Percentiles rank a stretch among this genome's conserved stretches.
Conservation (phyloP, 2,329 filamentous ascomycete species). For the Zasmidium cellare region DNA sequence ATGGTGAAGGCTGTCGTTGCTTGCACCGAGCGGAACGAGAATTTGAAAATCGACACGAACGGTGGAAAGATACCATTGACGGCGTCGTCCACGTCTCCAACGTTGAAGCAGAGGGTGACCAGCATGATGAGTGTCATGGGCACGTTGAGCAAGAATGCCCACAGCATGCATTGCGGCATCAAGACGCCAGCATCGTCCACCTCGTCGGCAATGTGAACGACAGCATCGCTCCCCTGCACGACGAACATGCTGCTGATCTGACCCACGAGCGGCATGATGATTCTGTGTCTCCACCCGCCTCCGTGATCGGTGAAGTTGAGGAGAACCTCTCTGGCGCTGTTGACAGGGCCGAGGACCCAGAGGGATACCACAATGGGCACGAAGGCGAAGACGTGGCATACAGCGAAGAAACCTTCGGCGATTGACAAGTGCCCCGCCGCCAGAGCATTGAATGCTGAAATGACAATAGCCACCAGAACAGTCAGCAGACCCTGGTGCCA, state of each 20-base stretch:
- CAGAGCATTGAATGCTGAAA: conserved; percentile 33
- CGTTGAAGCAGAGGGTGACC: conserved; percentile 34
- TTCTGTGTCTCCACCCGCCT: conserved; percentile 40
- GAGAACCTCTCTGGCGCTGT: conserved; percentile 26
- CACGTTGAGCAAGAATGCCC: conserved; percentile 39
- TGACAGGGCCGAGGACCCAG: conserved; percentile 27
- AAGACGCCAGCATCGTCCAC: conserved; percentile 43
- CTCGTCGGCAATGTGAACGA: conserved; percentile 47
- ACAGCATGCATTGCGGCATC: conserved; percentile 44
- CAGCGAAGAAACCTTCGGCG: conserved; percentile 32
- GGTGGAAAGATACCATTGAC: conserved; percentile 27
- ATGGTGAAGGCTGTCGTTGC: conserved; percentile 34
- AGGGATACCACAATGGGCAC: conserved; percentile 34
- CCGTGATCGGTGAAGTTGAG: conserved; percentile 39
- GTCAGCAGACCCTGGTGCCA: conserved; percentile 30
- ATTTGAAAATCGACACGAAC: conserved; percentile 33
- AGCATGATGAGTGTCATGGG: conserved; percentile 30
- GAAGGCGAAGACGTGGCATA: conserved; percentile 35
- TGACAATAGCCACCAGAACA: conserved; percentile 21
- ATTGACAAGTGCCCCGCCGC: conserved; percentile 30
- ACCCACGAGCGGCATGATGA: conserved; percentile 41
- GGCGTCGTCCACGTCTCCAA: conserved; percentile 34
- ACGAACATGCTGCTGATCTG: conserved; percentile 37
- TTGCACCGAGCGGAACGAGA: conserved; percentile 29
- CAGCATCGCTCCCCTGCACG: conserved; percentile 36